These are phyloP conservation scores for Lachancea cidri DNA, from an alignment of 805 yeast species.

Conservation along the genomic window DNA sequence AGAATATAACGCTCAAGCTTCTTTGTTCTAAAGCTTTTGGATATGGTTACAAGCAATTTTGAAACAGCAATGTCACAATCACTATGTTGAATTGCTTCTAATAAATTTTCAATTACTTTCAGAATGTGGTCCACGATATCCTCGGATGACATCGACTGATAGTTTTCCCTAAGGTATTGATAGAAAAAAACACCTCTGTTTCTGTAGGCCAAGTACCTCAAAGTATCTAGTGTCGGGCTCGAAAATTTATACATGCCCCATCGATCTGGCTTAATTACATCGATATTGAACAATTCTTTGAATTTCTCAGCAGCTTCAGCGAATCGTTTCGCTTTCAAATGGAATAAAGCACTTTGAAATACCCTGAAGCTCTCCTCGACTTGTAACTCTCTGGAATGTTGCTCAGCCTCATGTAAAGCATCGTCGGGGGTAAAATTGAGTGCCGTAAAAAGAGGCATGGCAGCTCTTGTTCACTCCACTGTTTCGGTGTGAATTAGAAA, in stretches of 20 bases:
- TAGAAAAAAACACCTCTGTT: constrained; percentile 75
- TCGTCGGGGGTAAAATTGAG: constrained; percentile 75
- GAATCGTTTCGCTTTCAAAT: constrained; percentile 49
- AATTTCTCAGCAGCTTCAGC: constrained; percentile 51
- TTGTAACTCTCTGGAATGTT: constrained; percentile 87
- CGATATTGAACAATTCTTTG: constrained; percentile 58
- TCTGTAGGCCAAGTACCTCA: constrained; percentile 73
- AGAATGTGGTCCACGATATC: constrained; percentile 40
- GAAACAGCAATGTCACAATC: constrained; percentile 60
- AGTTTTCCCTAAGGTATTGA: constrained; percentile 28
- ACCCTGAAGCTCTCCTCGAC: constrained; percentile 76
- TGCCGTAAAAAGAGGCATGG: constrained; percentile 67
- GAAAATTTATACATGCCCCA: constrained; percentile 30
- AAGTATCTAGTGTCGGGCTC: constrained; percentile 66
- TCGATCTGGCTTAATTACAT: constrained; percentile 51
- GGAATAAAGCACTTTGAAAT: constrained; percentile 63
- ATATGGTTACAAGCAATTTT: constrained; percentile 45
- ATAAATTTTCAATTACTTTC: constrained; percentile 53
- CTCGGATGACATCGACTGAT: constrained; percentile 28
- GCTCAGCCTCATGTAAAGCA: constrained; percentile 64
- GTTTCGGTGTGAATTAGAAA: not conserved
- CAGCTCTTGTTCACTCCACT: not conserved
- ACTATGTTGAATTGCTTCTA: constrained; percentile 58
- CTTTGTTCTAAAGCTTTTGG: constrained; percentile 42
- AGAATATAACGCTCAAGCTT: constrained; percentile 50